Base-by-base conservation (phyloP, 805 yeast genomes). In the Teunomyces kruisii region DNA sequence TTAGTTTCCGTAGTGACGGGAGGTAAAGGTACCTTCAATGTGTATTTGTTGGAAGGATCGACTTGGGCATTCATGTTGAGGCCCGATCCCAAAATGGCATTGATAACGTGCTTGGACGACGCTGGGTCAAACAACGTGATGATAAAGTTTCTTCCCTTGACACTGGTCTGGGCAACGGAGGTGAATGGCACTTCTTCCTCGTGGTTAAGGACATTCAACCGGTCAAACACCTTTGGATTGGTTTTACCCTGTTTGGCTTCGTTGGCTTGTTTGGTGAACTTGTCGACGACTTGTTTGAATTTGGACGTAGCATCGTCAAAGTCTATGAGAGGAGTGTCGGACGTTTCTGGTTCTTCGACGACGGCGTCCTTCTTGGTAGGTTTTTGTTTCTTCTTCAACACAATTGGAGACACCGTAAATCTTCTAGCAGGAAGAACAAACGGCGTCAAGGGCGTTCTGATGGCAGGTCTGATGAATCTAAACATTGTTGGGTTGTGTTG, bases 51-150 rank as follows among this genome's bases (percentile, higher is more conserved):
- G 43, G 79, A 70, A 1, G 87, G 80, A 47, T 88, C 91, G 16
- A 72, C 74, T 58, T 86, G 91, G 1, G 98, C 96, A 48, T 84
- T 88, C 73, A 92, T 65, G 56, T 87, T 86, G 59, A 88, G 67
- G 8, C 79, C 78, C 0, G 91, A 74, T 1, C 79, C 84, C 48
- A 88, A 62, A 14, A 92, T 81, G 0, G 91, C 75, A 42, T 89
- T 82, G 24, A 86, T 76, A 24, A 92, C 78, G 48, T 78, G 75
- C 54, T 88, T 85, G 32, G 81, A 75, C 52, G 87, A 77, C 42
- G 74, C 75, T 6, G 96, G 96, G 57, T 92, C 97, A 63, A 85
- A 92, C 1, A 90, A 91, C 0, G 96, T 89, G n/a, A 92, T 79
- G 27, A 79, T 65, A 42, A 88, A 71, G 53, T 80, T 74, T 54